Conservation (phyloP, 2,329 filamentous ascomycete genomes). For the Aspergillus jensenii region DNA sequence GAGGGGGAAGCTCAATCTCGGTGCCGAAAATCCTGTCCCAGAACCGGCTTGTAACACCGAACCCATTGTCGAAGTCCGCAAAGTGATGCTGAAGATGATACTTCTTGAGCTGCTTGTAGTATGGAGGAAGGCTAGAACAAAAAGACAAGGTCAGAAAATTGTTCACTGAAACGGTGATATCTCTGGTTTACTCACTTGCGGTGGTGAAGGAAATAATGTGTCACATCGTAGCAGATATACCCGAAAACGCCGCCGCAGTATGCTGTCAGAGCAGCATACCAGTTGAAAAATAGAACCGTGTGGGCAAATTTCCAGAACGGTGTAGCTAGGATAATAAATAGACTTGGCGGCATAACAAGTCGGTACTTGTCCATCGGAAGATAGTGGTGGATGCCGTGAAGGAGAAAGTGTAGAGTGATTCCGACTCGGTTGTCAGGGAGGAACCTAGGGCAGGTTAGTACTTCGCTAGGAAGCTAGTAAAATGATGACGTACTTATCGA, state of each 20-base stretch:
- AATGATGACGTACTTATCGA: slow-evolving; percentile 70
- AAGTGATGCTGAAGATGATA: slow-evolving; percentile 98
- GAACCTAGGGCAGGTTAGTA: slow-evolving; percentile 54
- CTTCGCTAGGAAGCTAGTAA: not conserved
- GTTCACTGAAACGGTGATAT: not conserved
- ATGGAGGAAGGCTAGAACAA: slow-evolving; percentile 66
- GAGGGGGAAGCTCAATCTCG: slow-evolving; percentile 58
- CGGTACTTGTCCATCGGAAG: slow-evolving; percentile 98
- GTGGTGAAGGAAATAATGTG: slow-evolving; percentile 98
- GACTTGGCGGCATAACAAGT: slow-evolving; percentile 91
- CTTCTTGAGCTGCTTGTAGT: slow-evolving; percentile 93
- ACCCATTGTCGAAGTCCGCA: slow-evolving; percentile 95
- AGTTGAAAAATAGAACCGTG: slow-evolving; percentile 76
- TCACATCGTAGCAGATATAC: slow-evolving; percentile 94
- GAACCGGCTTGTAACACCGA: slow-evolving; percentile 93
- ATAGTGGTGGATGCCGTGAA: slow-evolving; percentile 97
- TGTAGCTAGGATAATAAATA: slow-evolving; percentile 78
- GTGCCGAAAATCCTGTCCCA: slow-evolving; percentile 95
- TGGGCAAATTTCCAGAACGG: slow-evolving; percentile 95
- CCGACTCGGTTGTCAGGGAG: slow-evolving; percentile 89
- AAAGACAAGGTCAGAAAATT: slow-evolving; percentile 11
- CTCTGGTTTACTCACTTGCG: slow-evolving; percentile 62
- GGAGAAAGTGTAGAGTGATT: slow-evolving; percentile 84
- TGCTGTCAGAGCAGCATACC: slow-evolving; percentile 74
- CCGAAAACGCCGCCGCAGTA: slow-evolving; percentile 92